Evolutionary conservation across 2,329 filamentous ascomycete species (phyloP).

Genomic region (Botrytis cinerea): DNA sequence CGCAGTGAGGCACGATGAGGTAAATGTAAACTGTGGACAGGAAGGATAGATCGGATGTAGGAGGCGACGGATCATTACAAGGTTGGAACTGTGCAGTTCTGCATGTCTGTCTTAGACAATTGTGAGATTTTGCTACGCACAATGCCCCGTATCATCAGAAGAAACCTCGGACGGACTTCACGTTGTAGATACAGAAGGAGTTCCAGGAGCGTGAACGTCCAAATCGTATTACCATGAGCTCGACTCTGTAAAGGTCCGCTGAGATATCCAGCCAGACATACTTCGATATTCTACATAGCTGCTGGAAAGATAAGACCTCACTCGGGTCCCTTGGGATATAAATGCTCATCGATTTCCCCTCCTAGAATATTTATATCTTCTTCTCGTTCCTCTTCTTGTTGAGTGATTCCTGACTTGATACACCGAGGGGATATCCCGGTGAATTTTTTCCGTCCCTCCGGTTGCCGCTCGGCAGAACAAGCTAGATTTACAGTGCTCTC

Average conservation of each 20-base stretch:
- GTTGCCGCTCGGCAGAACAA: conserved; percentile 19
- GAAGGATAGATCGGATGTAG: conserved; percentile 15
- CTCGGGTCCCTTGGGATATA: conserved; percentile 15
- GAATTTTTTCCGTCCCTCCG: conserved; percentile 20
- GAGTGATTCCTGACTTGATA: neutral
- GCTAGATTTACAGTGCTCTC: conserved; percentile 6
- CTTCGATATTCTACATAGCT: neutral
- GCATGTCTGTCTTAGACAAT: neutral
- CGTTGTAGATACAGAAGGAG: conserved; percentile 1
- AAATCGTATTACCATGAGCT: neutral
- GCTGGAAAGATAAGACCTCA: neutral
- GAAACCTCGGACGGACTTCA: conserved; percentile 2
- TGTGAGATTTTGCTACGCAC: neutral
- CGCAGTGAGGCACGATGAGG: neutral
- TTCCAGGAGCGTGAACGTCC: conserved; percentile 6
- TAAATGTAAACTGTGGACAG: neutral
- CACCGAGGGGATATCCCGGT: conserved; percentile 22
- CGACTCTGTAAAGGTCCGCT: conserved; percentile 3
- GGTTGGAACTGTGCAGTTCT: neutral
- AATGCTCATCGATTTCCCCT: neutral
- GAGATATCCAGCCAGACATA: neutral
- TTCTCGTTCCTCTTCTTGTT: neutral
- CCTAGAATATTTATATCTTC: neutral
- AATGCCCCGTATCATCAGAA: neutral
- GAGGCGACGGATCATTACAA: neutral